Base-by-base conservation (phyloP, 1,284 basidiomycete genomes). In the Trichosporon sp. region DNA sequence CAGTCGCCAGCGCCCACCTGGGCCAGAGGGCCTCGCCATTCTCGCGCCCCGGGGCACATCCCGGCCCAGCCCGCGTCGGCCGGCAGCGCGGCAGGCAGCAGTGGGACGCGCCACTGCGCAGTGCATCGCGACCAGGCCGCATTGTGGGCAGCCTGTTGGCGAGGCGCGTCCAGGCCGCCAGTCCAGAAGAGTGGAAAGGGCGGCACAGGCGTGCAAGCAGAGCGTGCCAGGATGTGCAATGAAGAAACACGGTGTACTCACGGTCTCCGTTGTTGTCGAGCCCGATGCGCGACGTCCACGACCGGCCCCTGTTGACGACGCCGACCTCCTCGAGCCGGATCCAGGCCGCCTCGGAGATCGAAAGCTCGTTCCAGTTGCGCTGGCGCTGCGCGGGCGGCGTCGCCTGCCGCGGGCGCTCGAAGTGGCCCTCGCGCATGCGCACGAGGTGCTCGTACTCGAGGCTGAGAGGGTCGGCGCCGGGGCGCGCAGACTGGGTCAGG, bases 341-440 rank as follows among this genome's bases (percentile, higher is more conserved):
- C 76, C 76, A 77, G n/a, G 71, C 72, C 1, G 70, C 73, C 42
- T 75, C 70, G 23, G 70, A 70, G 0, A 77, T 47, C n/a, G 70
- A 73, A 12, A 72, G 63, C 12, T 44, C 53, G 21, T 56, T 64
- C 69, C 68, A 72, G 69, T 72, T 53, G 21, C 71, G 71, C 35
- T 68, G 23, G 4, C 27, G 32, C 34, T 72, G 62, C 21, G 32
- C 38, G 27, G 29, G 27, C 18, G 27, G 27, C 21, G 47, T 25
- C 47, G 47, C 18, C 7, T 29, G 27, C 5, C 62, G 31, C 8
- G 69, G 42, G 2, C 66, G 66, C 23, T 65, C 34, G 21, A 72
- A 65, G 65, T 72, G 71, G 5, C 71, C 71, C 18, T 72, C 71
- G 25, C 71, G 71, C 69, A 72, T 70, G 27, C 71, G 71, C 27